These are phyloP conservation scores for Phytophthora pistaciae DNA, from an alignment of 352 stramenopile genomes.

Conservation along the genomic window DNA sequence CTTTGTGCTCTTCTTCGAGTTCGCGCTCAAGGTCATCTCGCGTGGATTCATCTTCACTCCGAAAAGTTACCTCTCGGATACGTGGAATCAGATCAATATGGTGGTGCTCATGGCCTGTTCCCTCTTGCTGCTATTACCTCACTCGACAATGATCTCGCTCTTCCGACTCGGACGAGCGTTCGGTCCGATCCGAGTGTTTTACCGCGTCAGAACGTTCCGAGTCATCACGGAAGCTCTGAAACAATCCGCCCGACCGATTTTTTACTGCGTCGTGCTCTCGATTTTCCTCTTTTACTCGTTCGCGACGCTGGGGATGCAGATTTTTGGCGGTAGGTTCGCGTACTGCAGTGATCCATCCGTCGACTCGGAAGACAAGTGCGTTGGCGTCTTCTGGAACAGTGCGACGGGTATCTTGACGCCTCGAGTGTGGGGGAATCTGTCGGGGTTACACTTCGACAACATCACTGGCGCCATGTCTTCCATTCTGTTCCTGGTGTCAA, in stretches of 20 bases:
- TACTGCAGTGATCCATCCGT: constrained; percentile 82
- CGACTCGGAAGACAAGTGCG: constrained; percentile 51
- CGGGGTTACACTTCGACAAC: constrained; percentile 85
- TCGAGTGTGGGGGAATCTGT: constrained; percentile 83
- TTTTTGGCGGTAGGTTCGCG: constrained; percentile 82
- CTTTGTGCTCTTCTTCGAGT: constrained; percentile 83
- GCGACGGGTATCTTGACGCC: constrained; percentile 63
- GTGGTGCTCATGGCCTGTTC: constrained; percentile 82
- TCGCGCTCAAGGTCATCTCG: constrained; percentile 84
- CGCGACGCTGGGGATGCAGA: constrained; percentile 87
- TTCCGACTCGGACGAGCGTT: constrained; percentile 84
- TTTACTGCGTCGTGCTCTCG: constrained; percentile 83
- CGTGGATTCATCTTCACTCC: constrained; percentile 83
- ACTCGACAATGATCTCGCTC: constrained; percentile 78
- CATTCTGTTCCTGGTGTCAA: constrained; percentile 84
- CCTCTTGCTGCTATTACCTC: constrained; percentile 72
- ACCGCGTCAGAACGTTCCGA: constrained; percentile 85
- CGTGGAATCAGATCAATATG: constrained; percentile 90
- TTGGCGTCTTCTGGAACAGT: constrained; percentile 73
- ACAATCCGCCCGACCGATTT: constrained; percentile 78
- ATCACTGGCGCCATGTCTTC: constrained; percentile 81
- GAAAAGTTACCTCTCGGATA: constrained; percentile 83
- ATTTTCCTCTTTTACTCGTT: constrained; percentile 89
- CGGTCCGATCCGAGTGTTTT: constrained; percentile 86
- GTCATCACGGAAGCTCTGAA: constrained; percentile 87